phyloP scores from a whole-genome alignment of 2,329 filamentous ascomycete species.

The Paracoccidioides brasiliensis region DNA sequence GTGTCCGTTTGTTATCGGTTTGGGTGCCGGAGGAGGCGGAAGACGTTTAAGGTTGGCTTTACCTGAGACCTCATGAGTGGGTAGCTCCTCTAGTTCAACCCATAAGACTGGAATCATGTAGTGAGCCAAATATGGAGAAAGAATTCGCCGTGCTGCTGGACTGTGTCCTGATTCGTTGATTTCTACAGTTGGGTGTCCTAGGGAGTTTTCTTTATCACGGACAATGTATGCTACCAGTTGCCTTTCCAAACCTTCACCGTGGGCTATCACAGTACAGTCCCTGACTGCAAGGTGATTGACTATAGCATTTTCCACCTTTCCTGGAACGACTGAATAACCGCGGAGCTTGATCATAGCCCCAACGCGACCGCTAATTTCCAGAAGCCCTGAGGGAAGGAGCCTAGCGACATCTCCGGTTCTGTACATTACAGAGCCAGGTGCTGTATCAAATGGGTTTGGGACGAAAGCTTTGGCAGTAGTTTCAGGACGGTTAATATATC shows the following conservation, averaged over 20 bases:
- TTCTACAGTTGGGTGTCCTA: slow-evolving; percentile 46
- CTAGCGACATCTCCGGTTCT: slow-evolving; percentile 59
- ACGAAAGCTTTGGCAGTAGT: slow-evolving; percentile 61
- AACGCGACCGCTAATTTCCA: slow-evolving; percentile 65
- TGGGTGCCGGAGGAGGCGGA: slow-evolving; percentile 49
- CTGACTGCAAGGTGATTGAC: slow-evolving; percentile 56
- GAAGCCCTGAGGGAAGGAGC: slow-evolving; percentile 50
- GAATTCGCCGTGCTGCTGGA: slow-evolving; percentile 50
- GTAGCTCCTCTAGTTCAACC: slow-evolving; percentile 58
- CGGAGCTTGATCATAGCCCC: slow-evolving; percentile 72
- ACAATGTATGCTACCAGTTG: slow-evolving; percentile 69
- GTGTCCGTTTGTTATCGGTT: slow-evolving; percentile 27
- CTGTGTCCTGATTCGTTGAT: slow-evolving; percentile 62
- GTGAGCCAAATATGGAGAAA: slow-evolving; percentile 56
- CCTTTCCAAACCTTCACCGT: slow-evolving; percentile 61
- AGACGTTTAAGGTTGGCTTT: slow-evolving; percentile 63
- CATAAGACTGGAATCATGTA: slow-evolving; percentile 75
- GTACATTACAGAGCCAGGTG: slow-evolving; percentile 55
- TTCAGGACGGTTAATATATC: slow-evolving; percentile 68
- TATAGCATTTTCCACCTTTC: slow-evolving; percentile 62
- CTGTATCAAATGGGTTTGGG: slow-evolving; percentile 49
- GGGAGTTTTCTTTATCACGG: slow-evolving; percentile 44
- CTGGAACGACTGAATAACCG: slow-evolving; percentile 65
- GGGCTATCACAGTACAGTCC: slow-evolving; percentile 58
- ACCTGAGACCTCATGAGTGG: slow-evolving; percentile 65